Base-by-base conservation (phyloP, 2,329 filamentous ascomycete genomes). In the Lithohypha guttulata region DNA sequence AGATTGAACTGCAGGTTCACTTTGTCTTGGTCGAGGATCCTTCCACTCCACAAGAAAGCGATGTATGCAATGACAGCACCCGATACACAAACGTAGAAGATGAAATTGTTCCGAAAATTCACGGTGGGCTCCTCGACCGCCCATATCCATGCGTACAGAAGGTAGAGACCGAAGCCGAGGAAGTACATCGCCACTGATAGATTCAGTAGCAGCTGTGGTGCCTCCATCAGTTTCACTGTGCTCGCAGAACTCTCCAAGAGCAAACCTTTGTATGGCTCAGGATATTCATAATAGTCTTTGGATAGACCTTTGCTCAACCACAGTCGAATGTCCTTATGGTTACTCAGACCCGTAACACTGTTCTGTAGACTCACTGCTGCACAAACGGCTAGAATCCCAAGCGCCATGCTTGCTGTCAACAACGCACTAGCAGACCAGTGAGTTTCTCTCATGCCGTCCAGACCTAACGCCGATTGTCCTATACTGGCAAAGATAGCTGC, bases 251-350 rank as follows among this genome's bases (percentile, higher is more conserved):
- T 34, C 15, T 34, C 31, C 19, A 34, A 20, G 10, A 34, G 31
- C 10, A 20, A 19, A 14, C 23, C 13, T 20, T 14, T 17, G 15
- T n/a, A n/a, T 9, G 6, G 15, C 7, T 21, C 20, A 10, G 9
- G 31, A 20, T 20, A 20, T n/a, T n/a, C 30, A 5, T 34, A 17
- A 7, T 21, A 20, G 17, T 20, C 20, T n/a, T 21, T 20, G 15
- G 31, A 19, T n/a, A 34, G 6, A n/a, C 31, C 31, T 34, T 34
- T 21, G 17, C 31, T 34, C 19, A 34, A n/a, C 31, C 31, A 34
- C 11, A 34, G 19, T 10, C 31, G 17, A n/a, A 34, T 22, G 10
- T 34, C 31, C 6, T 19, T 17, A 34, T 34, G 31, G 19, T 34
- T 34, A 20, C 31, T 19, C 17, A 34, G 18, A 10, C 15, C 31